Conservation (phyloP, 2,329 filamentous ascomycete species). For the Dactylellina haptotyla region DNA sequence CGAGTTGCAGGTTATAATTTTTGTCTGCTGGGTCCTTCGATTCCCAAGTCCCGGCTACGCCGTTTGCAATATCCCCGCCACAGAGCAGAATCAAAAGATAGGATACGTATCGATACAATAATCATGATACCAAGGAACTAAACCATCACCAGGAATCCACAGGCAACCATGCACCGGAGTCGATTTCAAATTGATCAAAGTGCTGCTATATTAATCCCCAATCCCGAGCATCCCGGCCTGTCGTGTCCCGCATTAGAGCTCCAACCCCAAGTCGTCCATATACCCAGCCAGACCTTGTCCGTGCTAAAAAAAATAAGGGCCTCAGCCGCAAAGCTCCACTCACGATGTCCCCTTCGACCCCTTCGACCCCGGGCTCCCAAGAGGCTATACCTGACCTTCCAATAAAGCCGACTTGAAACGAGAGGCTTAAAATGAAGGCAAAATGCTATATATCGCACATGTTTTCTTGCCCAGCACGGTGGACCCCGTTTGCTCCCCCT, state of each 20-base stretch:
- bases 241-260: not conserved
- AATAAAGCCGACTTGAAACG: not conserved
- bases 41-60: too few species aligned
- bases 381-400: not conserved
- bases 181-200: not conserved
- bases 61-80: too few species aligned
- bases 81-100: too few species aligned
- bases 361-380: not conserved
- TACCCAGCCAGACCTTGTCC: not conserved
- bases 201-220: not conserved
- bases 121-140: too few species aligned
- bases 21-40: too few species aligned
- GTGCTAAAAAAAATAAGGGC: not conserved
- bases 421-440: constrained; percentile 12
- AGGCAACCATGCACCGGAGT: not conserved
- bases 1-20: not conserved
- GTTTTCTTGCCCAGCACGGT: not conserved
- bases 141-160: not conserved
- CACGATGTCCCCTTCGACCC: not conserved
- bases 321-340: constrained; percentile 19
- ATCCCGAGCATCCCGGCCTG: not conserved
- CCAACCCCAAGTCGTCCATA: not conserved
- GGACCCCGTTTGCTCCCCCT: not conserved
- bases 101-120: not conserved
- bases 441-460: not conserved